Evolutionary conservation across 2,329 filamentous ascomycete genomes (phyloP).

Genomic region (Aspergillus ochraceoroseus): DNA sequence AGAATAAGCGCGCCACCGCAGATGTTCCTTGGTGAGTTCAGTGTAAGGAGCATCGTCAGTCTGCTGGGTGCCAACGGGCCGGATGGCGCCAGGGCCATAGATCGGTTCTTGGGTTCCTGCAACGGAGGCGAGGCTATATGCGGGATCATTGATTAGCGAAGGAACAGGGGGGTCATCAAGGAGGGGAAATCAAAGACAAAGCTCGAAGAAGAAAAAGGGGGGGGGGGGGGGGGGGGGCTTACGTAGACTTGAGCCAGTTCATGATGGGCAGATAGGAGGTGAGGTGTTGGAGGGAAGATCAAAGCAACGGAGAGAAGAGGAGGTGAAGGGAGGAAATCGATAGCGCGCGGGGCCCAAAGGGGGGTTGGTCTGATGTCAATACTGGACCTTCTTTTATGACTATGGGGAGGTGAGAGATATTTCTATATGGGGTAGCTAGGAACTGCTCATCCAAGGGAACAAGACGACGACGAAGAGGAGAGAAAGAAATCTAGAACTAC

Average conservation of each 20-base stretch:
- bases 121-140: conserved; percentile 61
- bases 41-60: conserved; percentile 72
- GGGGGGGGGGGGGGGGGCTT: conserved; percentile 39
- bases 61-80: conserved; percentile 77
- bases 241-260: conserved; percentile 93
- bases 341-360: conserved; percentile 32
- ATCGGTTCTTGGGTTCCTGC: conserved; percentile 94
- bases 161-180: neutral
- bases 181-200: too few species aligned
- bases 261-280: conserved; percentile 57
- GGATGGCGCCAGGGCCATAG: conserved; percentile 85
- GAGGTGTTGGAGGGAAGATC: conserved; percentile 3
- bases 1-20: conserved; percentile 77
- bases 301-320: conserved; percentile 15
- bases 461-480: too few species aligned
- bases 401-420: too few species aligned
- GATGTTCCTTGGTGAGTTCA: conserved; percentile 68
- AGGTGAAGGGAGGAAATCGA: conserved; percentile 31
- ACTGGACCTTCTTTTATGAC: neutral
- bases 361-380: conserved; percentile 14
- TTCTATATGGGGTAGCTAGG: too few species aligned
- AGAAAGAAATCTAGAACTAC: too few species aligned
- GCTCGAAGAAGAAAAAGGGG: conserved; percentile 5
- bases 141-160: conserved; percentile 51
- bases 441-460: too few species aligned